Conservation (phyloP, 495 filamentous ascomycete genomes). For the Penicillium robsamsonii region DNA sequence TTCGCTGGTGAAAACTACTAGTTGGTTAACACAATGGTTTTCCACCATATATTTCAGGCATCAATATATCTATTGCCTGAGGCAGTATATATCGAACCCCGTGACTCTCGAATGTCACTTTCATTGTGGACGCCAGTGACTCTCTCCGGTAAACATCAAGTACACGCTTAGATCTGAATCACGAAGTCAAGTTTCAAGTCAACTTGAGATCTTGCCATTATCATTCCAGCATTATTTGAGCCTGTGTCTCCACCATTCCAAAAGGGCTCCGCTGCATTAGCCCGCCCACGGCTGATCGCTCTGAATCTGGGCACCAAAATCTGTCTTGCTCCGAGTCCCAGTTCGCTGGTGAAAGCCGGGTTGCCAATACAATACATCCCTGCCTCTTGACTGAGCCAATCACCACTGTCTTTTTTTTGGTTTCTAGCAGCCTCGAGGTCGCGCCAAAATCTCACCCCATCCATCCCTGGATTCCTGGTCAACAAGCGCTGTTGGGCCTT, state of each 20-base stretch:
- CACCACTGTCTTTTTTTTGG: conserved; percentile 10
- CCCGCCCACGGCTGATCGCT: conserved; percentile 38
- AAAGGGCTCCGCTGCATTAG: conserved; percentile 37
- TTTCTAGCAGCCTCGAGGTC: conserved; percentile 1
- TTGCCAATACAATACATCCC: conserved; percentile 19
- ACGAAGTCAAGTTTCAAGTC: neutral
- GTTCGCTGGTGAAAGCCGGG: conserved; percentile 17
- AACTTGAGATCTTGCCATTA: neutral
- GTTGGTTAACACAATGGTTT: too few relatives aligned
- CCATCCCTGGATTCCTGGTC: conserved; percentile 31
- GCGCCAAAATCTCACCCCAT: conserved; percentile 12
- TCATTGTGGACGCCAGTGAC: neutral
- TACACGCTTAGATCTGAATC: neutral
- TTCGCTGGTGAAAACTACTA: too few relatives aligned
- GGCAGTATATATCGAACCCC: neutral
- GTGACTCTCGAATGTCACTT: conserved; percentile 6
- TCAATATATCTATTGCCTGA: neutral
- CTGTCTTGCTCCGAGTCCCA: conserved; percentile 27
- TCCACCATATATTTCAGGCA: neutral
- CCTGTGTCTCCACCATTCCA: conserved; percentile 24
- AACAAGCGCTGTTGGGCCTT: conserved; percentile 2
- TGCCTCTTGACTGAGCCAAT: conserved; percentile 25
- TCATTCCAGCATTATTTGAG: conserved; percentile 5
- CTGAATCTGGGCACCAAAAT: conserved; percentile 36
- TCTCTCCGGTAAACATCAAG: neutral